Conservation (phyloP, 371 early-diverging fungal genomes). For the Vairimorpha apis region DNA sequence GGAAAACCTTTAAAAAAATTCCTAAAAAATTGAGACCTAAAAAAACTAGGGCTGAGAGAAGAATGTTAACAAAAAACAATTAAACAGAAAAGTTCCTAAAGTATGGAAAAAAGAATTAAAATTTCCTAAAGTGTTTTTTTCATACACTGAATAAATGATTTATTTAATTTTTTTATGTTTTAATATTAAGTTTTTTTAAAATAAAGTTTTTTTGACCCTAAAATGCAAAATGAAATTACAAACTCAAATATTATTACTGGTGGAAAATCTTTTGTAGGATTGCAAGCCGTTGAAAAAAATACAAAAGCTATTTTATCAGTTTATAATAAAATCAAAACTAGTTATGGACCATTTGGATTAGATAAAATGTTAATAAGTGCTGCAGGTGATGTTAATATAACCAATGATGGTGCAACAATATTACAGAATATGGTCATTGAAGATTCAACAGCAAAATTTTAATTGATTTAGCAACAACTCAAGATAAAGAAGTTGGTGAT, state of each 20-base stretch:
- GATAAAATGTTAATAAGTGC: conserved; percentile 99
- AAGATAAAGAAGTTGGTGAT: conserved; percentile 99
- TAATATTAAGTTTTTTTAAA: neutral
- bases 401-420: conserved; percentile 99
- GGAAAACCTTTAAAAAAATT: conserved; percentile 32
- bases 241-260: conserved; percentile 43
- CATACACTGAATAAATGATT: conserved; percentile 46
- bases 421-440: conserved; percentile 86
- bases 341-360: conserved; percentile 95
- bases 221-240: conserved; percentile 43
- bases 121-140: conserved; percentile 35
- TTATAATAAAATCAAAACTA: conserved; percentile 84
- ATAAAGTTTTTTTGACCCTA: neutral
- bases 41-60: conserved; percentile 44
- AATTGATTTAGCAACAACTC: conserved; percentile 93
- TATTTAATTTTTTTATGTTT: no score
- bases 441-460: conserved; percentile 91
- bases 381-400: conserved; percentile 95
- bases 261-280: conserved; percentile 20
- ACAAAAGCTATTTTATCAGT: conserved; percentile 35
- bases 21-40: conserved; percentile 56
- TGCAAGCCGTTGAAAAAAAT: conserved; percentile 39
- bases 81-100: conserved; percentile 27
- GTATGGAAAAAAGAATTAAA: conserved; percentile 15
- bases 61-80: conserved; percentile 44